Evolutionary conservation across 139 green algal genomes (phyloP).

Genomic region (Auxenochlorella protothecoides): DNA sequence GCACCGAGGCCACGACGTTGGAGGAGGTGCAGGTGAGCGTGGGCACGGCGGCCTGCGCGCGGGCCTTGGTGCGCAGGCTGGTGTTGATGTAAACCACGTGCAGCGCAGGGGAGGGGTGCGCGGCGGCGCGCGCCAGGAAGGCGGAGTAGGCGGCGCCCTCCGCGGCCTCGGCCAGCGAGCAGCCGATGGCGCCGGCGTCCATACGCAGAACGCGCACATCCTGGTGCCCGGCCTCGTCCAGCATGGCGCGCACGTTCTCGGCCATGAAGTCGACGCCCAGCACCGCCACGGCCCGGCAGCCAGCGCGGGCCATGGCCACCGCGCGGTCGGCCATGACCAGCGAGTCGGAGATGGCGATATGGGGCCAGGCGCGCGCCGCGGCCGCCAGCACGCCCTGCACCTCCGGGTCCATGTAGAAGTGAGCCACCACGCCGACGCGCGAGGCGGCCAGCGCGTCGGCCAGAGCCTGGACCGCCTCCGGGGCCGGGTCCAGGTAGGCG

Average conservation of each 20-base stretch:
- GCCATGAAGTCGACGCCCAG: constrained; percentile 98
- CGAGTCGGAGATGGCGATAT: constrained; percentile 92
- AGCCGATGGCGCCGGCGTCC: constrained; percentile 74
- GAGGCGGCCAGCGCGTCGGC: constrained; percentile 59
- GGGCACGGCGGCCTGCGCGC: constrained; percentile 67
- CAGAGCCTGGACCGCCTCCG: constrained; percentile 27
- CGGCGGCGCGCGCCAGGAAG: constrained; percentile 55
- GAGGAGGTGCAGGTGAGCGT: constrained; percentile 98
- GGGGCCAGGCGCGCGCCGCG: constrained; percentile 67
- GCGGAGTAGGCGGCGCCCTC: constrained; percentile 58
- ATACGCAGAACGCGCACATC: constrained; percentile 66
- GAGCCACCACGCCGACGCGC: constrained; percentile 93
- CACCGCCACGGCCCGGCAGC: constrained; percentile 78
- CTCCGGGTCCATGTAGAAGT: constrained; percentile 99
- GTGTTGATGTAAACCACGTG: constrained; percentile 46
- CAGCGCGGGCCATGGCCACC: constrained; percentile 70
- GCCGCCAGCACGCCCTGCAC: constrained; percentile 87
- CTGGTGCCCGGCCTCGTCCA: constrained; percentile 69
- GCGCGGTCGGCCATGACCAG: constrained; percentile 84
- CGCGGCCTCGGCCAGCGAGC: constrained; percentile 91
- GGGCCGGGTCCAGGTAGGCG: constrained; percentile 44
- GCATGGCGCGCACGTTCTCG: constrained; percentile 94
- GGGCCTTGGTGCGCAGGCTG: constrained; percentile 67
- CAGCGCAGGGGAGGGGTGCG: constrained; percentile 42
- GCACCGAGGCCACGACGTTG: constrained; percentile 96